These are phyloP conservation scores for Monosporozyma unispora DNA, from an alignment of 805 yeast species.

Conservation along the genomic window DNA sequence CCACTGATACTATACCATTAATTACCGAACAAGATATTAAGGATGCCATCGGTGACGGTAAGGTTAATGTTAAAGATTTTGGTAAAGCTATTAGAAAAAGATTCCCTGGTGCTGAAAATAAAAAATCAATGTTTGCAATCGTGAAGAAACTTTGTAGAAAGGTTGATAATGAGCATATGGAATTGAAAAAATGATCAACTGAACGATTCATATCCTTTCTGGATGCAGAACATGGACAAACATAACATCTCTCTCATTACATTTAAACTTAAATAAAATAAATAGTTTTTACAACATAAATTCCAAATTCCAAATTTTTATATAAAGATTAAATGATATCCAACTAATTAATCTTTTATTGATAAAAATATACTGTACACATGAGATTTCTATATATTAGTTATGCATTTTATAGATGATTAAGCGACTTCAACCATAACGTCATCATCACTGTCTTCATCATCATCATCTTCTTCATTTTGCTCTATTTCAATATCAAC, in stretches of 20 bases:
- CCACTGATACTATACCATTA: conserved; percentile 20
- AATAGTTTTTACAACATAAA: not conserved
- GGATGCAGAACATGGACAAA: not conserved
- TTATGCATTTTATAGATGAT: not conserved
- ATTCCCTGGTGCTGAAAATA: conserved; percentile 31
- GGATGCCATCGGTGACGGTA: conserved; percentile 39
- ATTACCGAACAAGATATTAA: conserved; percentile 70
- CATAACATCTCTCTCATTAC: not conserved
- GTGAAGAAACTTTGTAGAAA: conserved; percentile 26
- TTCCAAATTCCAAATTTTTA: not conserved
- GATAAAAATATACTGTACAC: not conserved
- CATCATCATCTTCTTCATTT: conserved; percentile 21
- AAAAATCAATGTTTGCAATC: conserved; percentile 24
- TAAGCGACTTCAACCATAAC: conserved; percentile 32
- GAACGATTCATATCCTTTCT: not conserved
- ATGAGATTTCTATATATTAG: not conserved
- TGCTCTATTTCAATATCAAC: conserved; percentile 38
- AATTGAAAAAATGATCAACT: conserved; percentile 13
- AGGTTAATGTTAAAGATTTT: conserved; percentile 45
- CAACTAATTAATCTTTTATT: not conserved
- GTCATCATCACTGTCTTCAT: conserved; percentile 18
- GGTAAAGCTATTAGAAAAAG: conserved; percentile 49
- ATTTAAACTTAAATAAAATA: not conserved
- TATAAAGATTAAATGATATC: not conserved
- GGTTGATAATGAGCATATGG: conserved; percentile 27